Evolutionary conservation across 2,329 filamentous ascomycete species (phyloP).

Genomic region (Rhinocladiella mackenziei): DNA sequence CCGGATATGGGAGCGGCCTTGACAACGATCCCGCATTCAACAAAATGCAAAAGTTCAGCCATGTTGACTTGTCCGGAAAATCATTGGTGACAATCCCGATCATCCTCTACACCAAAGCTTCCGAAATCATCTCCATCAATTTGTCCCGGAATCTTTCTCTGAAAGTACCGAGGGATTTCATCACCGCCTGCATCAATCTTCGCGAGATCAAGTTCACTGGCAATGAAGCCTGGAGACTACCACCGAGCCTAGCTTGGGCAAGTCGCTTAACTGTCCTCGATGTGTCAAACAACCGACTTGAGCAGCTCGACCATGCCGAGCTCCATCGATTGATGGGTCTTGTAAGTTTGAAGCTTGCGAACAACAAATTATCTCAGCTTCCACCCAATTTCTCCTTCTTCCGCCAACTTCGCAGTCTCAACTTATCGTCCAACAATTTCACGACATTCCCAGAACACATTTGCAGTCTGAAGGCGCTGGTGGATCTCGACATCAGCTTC

Average conservation of each 20-base stretch:
- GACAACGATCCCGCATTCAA: constrained; percentile 74
- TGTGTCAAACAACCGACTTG: constrained; percentile 88
- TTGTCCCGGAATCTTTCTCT: constrained; percentile 87
- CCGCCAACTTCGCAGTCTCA: constrained; percentile 72
- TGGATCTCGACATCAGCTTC: constrained; percentile 95
- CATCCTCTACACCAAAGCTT: constrained; percentile 81
- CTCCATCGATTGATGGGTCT: constrained; percentile 70
- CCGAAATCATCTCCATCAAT: constrained; percentile 92
- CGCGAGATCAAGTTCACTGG: constrained; percentile 94
- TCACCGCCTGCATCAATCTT: constrained; percentile 84
- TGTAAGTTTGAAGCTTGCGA: constrained; percentile 86
- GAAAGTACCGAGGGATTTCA: constrained; percentile 92
- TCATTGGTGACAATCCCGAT: constrained; percentile 96
- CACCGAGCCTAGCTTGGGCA: constrained; percentile 77
- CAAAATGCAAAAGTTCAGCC: constrained; percentile 84
- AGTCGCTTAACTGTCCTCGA: constrained; percentile 81
- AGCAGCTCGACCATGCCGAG: constrained; percentile 80
- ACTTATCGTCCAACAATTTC: constrained; percentile 90
- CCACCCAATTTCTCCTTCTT: constrained; percentile 81
- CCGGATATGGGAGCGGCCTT: constrained; percentile 67
- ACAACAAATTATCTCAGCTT: constrained; percentile 78
- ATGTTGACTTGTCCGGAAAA: constrained; percentile 84
- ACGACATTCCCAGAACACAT: constrained; percentile 80
- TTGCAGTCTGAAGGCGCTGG: constrained; percentile 73
- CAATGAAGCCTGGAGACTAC: constrained; percentile 84